Base-by-base conservation (phyloP, 2,329 filamentous ascomycete species). In the Aspergillus vadensis region DNA sequence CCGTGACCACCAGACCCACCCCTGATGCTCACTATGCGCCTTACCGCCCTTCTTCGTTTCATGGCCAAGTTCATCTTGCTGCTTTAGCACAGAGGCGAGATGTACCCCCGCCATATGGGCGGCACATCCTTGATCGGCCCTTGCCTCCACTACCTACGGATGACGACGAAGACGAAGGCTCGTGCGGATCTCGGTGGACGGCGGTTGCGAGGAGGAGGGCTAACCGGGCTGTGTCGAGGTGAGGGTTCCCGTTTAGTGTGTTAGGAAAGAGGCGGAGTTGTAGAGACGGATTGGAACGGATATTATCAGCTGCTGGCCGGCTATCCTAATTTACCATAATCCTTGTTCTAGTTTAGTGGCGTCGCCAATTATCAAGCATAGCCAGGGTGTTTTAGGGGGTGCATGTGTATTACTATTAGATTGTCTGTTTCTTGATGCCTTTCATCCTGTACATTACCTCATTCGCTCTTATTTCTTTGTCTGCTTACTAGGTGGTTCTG, bases 41-140 rank as follows among this genome's bases (percentile, higher is more conserved):
- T 25, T n/a, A 32, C 39, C 4, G 17, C n/a, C 6, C 53, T n/a
- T 43, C 41, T 23, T 9, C 36, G 2, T 44, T 55, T 10, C 25
- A 27, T 5, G 25, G 15, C 25, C 25, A 49, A 15, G 15, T 32
- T 27, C 23, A 17, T 4, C 17, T 32, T 12, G 9, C 47, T 23
- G n/a, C 52, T 14, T 36, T 36, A 36, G 32, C 27, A 25, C 53
- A 17, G n/a, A 27, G 38, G 30, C 43, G 60, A 5, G 65, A 65
- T 19, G 62, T 65, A 5, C 68, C 72, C 8, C 73, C 72, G 10
- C 63, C 69, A 9, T 74, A 74, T 57, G 71, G 70, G 15, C 65
- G 65, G 21, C 72, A 70, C 56, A 57, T 67, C 17, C 65, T 65
- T 32, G 61, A 70, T 36, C 61, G 51, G 27, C 65, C 63, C 8